Evolutionary conservation across 2,329 filamentous ascomycete genomes (phyloP), one percentile per base, ranked within the genome.

Genomic region (Ciborinia camelliae): DNA sequence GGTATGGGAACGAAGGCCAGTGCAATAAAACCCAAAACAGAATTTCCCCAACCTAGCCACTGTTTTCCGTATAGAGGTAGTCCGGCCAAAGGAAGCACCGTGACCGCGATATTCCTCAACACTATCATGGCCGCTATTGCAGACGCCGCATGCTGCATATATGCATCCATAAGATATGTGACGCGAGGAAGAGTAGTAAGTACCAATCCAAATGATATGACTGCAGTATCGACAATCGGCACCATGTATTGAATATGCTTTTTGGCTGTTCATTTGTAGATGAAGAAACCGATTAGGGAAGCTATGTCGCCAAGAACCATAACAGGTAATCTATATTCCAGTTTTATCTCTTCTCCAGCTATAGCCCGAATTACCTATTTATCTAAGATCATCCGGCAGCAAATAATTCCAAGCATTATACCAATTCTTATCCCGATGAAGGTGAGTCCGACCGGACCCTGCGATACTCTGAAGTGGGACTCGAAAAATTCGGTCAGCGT

Each of bases 201-300:
- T 26, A 37, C 15, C 15, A 62, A 41, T 2, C 50, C 60, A 14
- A 53, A 62, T 18, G 35, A 39, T n/a, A 54, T 45, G 8, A 62
- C 15, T 9, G 35, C 28, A 8, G 60, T 62, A 9, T 50, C 50
- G 7, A 54, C 1, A 20, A 53, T 35, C 2, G 80, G 79, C 0
- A 75, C 77, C 23, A 81, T 78, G 79, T 79, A 82, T 30, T 67
- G 63, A 7, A 69, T 73, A 14, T 74, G 68, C 6, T 77, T 72
- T 7, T 81, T 69, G 0, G 77, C 76, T 0, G 77, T 76, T 79
- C 80, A 82, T 15, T 79, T 80, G 65, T 81, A 81, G 20, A 80
- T 76, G 69, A 82, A 81, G 48, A 82, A 73, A 0, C 76, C 76
- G 20, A 78, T 70, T 0, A 79, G 80, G 20, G 81, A 77, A 9